Evolutionary conservation across 768 basidiomycete species (phyloP).

Genomic region (Hypholoma sublateritium): DNA sequence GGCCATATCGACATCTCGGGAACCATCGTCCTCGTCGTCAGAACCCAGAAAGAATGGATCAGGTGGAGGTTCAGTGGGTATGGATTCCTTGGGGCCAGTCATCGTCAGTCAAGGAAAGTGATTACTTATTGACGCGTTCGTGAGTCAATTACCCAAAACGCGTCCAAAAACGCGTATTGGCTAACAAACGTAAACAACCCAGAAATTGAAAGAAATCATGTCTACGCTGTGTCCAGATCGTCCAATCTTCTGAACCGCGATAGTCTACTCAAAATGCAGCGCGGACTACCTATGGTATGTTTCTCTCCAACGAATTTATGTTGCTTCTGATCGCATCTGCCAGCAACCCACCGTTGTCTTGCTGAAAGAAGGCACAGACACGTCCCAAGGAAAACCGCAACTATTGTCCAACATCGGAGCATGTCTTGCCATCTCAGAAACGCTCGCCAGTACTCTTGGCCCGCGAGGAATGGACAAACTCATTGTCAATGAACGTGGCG

Average conservation of each 20-base stretch:
- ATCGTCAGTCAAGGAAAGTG: neutral
- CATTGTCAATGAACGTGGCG: slow-evolving; percentile 90
- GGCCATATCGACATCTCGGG: slow-evolving; percentile 7
- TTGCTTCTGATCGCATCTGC: neutral
- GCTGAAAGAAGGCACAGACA: slow-evolving; percentile 93
- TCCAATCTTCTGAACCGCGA: slow-evolving; percentile 17
- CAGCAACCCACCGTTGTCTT: slow-evolving; percentile 98
- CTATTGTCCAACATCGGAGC: slow-evolving; percentile 95
- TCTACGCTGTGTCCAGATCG: slow-evolving; percentile 16
- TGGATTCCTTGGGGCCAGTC: slow-evolving; percentile 26
- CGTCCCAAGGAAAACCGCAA: slow-evolving; percentile 91
- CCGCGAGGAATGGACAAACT: slow-evolving; percentile 99
- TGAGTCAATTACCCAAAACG: slow-evolving; percentile 20
- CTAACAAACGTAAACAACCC: slow-evolving; percentile 39
- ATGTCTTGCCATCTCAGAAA: slow-evolving; percentile 91
- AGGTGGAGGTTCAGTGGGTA: slow-evolving; percentile 30
- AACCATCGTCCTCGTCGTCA: slow-evolving; percentile 41
- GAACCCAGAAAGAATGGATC: slow-evolving; percentile 62
- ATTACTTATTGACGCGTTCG: slow-evolving; percentile 8
- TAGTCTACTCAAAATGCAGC: slow-evolving; percentile 66
- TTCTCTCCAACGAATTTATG: neutral
- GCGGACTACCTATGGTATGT: slow-evolving; percentile 74
- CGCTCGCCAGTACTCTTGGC: slow-evolving; percentile 92
- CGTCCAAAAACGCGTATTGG: slow-evolving; percentile 31
- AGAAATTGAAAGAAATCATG: slow-evolving; percentile 23